These are phyloP conservation scores for Entomophthora muscae DNA, from an alignment of 371 early-diverging fungal species.

Conservation along the genomic window DNA sequence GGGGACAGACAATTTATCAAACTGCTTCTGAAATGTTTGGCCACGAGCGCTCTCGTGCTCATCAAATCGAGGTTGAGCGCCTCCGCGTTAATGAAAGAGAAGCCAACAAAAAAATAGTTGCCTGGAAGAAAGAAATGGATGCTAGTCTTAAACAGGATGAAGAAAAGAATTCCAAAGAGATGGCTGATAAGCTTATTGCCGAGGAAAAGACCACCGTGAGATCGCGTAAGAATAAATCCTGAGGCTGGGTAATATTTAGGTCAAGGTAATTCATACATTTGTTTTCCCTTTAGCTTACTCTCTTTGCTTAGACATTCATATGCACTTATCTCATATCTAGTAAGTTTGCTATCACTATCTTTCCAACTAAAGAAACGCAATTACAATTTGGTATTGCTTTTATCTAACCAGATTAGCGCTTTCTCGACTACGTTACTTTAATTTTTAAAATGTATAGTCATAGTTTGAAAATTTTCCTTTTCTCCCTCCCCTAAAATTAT, in stretches of 20 bases:
- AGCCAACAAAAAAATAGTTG: constrained; percentile 3
- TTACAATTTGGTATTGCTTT: too few species aligned
- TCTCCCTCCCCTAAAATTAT: too few species aligned
- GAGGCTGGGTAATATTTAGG: background rate
- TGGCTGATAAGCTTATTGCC: background rate
- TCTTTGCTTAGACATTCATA: too few species aligned
- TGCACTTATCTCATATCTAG: too few species aligned
- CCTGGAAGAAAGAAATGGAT: constrained; percentile 8
- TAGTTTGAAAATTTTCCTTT: too few species aligned
- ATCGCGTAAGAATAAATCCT: background rate
- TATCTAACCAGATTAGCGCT: too few species aligned
- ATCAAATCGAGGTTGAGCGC: constrained; percentile 9
- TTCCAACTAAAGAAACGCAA: too few species aligned
- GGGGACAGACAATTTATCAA: constrained; percentile 72
- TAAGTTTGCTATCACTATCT: too few species aligned
- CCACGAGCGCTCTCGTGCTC: constrained; percentile 9
- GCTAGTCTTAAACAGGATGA: background rate
- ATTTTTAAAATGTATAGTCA: too few species aligned
- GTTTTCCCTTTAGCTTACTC: too few species aligned
- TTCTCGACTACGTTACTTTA: too few species aligned
- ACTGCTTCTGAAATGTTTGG: constrained; percentile 59
- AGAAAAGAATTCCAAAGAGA: background rate
- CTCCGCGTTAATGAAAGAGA: constrained; percentile 4
- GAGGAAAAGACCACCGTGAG: background rate
- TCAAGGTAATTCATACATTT: too few species aligned